Evolutionary conservation across 2,329 filamentous ascomycete genomes (phyloP), one percentile per base, ranked within the genome.

Genomic region (Ascochyta lentis): DNA sequence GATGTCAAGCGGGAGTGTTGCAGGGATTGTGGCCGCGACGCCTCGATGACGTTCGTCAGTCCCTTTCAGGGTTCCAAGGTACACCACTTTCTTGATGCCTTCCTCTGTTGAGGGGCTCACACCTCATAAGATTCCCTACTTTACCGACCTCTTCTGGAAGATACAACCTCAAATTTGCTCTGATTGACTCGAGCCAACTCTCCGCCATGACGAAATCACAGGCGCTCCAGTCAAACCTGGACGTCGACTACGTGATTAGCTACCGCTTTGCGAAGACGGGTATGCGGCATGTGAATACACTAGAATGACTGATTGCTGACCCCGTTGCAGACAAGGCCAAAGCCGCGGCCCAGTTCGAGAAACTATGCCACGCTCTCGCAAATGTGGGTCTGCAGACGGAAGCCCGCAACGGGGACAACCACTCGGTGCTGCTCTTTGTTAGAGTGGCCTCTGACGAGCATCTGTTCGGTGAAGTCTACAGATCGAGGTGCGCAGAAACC

Each of bases 201-300:
- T 59, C 60, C 51, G 61, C 57, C 58, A 76, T 76, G 73, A 67
- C 70, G 37, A 77, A 78, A 64, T 74, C 72, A 54, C 66, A 72
- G 55, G 73, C 72, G 45, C 66, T 74, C 56, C 71, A 80, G 60
- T 80, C 79, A 46, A 89, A 88, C 67, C 81, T 88, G 68, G 84
- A 90, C 49, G 91, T 96, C 57, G 93, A 97, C 80, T 97, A 92
- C 81, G 92, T 96, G 54, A 84, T 97, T 60, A 85, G 87, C 70
- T 96, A 91, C 77, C 83, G 88, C 54, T 88, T 94, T 69, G 84
- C 87, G 24, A 80, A 85, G 40, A 83, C 86, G 53, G 86, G 90
- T 90, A 80, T 60, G 79, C 60, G 40, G 41, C 16, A 40, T 46
- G 35, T 31, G 45, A 34, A 24, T 19, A 23, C 19, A 37, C 27